Percentiles rank a stretch among this genome's conserved stretches.
Conservation (phyloP, 345 rosid species). For the Salix purpurea region DNA sequence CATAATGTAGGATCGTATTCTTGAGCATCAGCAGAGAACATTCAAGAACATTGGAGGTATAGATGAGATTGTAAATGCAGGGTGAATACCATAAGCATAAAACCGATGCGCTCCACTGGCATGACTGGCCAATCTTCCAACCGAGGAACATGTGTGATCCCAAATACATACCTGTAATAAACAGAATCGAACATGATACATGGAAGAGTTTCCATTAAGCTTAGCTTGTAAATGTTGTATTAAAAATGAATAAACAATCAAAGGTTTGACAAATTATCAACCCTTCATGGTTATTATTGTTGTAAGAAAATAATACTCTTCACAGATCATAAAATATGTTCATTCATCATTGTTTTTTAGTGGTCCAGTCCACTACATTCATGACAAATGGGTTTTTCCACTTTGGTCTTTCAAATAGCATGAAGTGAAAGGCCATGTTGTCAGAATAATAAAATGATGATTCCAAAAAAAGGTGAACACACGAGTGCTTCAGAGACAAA, state of each 20-base stretch:
- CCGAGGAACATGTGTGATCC: conserved; percentile 81
- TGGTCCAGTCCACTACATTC: not conserved
- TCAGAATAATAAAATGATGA: not conserved
- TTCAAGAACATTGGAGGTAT: not conserved
- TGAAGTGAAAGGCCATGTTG: not conserved
- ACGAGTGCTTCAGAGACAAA: not conserved
- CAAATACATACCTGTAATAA: conserved; percentile 74
- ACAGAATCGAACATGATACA: not conserved
- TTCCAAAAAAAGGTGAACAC: not conserved
- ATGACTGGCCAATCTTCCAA: conserved; percentile 95
- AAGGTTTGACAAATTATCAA: not conserved
- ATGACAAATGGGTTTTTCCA: not conserved
- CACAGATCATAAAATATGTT: not conserved
- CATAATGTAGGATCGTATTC: not conserved
- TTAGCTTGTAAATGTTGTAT: not conserved
- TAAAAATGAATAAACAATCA: not conserved
- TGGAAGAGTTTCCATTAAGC: not conserved
- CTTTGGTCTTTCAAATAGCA: not conserved
- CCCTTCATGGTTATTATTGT: not conserved
- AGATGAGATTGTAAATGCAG: not conserved
- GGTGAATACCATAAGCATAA: conserved; percentile 64
- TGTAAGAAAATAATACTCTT: not conserved
- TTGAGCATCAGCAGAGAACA: not conserved
- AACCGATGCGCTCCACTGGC: conserved; percentile 86
- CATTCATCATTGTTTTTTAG: not conserved